A percentile compares a stretch with the other conserved stretches of the same genome.
phyloP scores from a whole-genome alignment of 768 basidiomycete genomes.

The Coprinellus micaceus region DNA sequence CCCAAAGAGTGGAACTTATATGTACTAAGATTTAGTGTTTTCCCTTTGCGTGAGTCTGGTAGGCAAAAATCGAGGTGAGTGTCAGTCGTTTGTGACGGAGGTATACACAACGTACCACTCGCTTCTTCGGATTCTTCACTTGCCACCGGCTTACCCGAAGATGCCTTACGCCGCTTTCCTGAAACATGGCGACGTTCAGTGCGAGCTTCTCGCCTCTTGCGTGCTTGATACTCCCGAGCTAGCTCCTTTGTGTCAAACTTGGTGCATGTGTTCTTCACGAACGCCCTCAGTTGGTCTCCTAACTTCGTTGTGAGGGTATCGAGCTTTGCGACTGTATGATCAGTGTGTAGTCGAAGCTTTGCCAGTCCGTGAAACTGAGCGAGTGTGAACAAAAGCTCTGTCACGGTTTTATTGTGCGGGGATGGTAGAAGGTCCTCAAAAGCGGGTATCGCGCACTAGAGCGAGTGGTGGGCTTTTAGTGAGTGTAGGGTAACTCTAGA shows the following conservation, averaged over 20 bases:
- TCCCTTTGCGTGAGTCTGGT: constrained; percentile 6
- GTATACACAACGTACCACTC: too few relatives aligned
- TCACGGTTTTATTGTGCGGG: constrained; percentile 16
- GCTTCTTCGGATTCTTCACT: too few relatives aligned
- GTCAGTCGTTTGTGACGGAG: too few relatives aligned
- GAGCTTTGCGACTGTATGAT: constrained; percentile 21
- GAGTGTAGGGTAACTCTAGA: neutral
- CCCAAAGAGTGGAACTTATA: constrained; percentile 39
- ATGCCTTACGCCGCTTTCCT: neutral
- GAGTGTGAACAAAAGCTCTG: constrained; percentile 23
- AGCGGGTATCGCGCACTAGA: constrained; percentile 32
- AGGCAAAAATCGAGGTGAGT: too few relatives aligned
- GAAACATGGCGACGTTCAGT: neutral
- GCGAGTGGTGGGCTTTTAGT: neutral
- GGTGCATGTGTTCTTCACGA: constrained; percentile 23
- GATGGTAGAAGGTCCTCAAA: constrained; percentile 33
- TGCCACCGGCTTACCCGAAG: neutral
- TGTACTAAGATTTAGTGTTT: constrained; percentile 26
- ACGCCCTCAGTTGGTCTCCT: constrained; percentile 27
- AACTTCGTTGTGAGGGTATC: constrained; percentile 23
- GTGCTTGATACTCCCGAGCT: constrained; percentile 34
- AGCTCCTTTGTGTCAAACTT: constrained; percentile 31
- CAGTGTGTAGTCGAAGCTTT: constrained; percentile 31
- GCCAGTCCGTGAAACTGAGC: constrained; percentile 32
- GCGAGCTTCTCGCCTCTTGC: constrained; percentile 10